Conservation (phyloP, 176 grass and related monocot genomes). For the Calamus simplicifolius region DNA sequence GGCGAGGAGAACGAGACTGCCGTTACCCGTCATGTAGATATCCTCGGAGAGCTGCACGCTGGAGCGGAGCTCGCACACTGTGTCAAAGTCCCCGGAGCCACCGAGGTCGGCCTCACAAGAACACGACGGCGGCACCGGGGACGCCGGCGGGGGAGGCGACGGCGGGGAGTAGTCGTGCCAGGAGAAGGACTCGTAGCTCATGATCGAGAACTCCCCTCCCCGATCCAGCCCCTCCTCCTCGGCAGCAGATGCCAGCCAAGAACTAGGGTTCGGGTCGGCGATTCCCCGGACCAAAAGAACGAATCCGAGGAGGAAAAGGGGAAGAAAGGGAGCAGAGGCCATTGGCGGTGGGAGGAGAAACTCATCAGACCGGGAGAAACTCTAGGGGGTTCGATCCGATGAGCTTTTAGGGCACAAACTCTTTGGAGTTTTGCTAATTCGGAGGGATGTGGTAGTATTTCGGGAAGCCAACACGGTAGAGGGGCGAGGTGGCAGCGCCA, state of each 20-base stretch:
- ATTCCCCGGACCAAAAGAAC: slow-evolving; percentile 18
- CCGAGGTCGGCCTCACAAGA: slow-evolving; percentile 66
- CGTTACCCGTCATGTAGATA: slow-evolving; percentile 67
- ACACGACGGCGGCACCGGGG: slow-evolving; percentile 45
- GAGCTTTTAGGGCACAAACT: neutral
- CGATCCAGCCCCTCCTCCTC: slow-evolving; percentile 26
- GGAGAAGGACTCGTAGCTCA: slow-evolving; percentile 30
- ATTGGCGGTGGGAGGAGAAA: slow-evolving; percentile 43
- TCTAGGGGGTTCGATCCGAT: neutral
- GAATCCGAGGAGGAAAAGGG: slow-evolving; percentile 26
- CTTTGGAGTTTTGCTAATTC: neutral
- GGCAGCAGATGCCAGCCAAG: neutral
- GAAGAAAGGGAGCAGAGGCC: slow-evolving; percentile 30
- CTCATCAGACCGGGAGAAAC: slow-evolving; percentile 52
- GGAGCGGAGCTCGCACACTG: slow-evolving; percentile 59
- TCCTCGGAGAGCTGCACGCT: slow-evolving; percentile 44
- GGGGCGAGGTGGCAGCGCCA: neutral
- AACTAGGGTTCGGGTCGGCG: slow-evolving; percentile 28
- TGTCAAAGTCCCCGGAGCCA: slow-evolving; percentile 65
- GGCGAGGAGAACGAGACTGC: slow-evolving; percentile 63
- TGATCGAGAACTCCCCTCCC: slow-evolving; percentile 60
- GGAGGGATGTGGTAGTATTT: too few relatives aligned
- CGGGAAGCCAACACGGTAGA: too few relatives aligned
- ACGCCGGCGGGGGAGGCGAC: slow-evolving; percentile 59
- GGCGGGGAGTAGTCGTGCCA: slow-evolving; percentile 99